Conservation (phyloP, 179 eudicot species). For the Silene coronaria region DNA sequence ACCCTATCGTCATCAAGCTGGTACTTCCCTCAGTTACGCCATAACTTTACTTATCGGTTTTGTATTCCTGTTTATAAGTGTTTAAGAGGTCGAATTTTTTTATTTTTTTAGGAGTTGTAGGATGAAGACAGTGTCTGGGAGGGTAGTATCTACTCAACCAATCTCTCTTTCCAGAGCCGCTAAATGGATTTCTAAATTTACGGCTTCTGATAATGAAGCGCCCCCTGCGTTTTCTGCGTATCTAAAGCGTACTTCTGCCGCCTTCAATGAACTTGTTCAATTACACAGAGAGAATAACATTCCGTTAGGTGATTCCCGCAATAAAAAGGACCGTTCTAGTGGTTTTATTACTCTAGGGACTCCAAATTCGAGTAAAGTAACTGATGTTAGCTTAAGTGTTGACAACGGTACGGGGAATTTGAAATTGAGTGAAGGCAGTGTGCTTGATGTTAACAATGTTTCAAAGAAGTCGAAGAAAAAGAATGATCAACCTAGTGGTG, state of each 20-base stretch:
- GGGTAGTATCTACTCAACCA: constrained; percentile 36
- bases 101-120: neutral
- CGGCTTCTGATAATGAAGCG: constrained; percentile 44
- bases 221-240: constrained; percentile 44
- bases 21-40: no score
- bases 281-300: constrained; percentile 34
- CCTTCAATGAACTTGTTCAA: constrained; percentile 44
- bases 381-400: neutral
- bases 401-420: neutral
- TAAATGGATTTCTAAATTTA: constrained; percentile 39
- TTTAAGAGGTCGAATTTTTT: neutral
- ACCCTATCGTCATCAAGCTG: no score
- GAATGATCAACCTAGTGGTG: no score
- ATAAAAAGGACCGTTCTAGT: neutral
- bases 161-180: constrained; percentile 48
- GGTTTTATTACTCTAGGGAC: constrained; percentile 1
- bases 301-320: constrained; percentile 10
- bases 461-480: no score
- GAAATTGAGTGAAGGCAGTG: neutral
- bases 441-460: no score
- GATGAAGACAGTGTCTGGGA: constrained; percentile 56
- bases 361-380: constrained; percentile 2
- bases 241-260: constrained; percentile 44
- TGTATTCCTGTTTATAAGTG: neutral
- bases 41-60: neutral